Conservation (phyloP, 2,329 filamentous ascomycete genomes). For the Aspergillus costaricaensis region DNA sequence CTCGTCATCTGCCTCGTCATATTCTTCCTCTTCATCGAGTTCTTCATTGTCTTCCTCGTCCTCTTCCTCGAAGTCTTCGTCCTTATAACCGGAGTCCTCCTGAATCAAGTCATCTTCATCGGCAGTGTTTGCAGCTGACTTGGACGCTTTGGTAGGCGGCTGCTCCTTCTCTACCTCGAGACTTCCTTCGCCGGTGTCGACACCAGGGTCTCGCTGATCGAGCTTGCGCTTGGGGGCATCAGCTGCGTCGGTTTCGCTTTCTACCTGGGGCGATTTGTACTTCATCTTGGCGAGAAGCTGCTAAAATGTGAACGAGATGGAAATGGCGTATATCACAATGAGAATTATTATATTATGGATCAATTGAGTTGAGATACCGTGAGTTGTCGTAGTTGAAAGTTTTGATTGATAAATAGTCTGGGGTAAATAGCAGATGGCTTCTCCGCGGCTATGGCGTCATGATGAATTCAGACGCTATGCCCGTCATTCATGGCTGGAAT, state of each 20-base stretch:
- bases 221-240: constrained; percentile 22
- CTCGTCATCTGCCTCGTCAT: background rate
- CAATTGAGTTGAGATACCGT: background rate
- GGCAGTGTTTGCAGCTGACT: background rate
- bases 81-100: constrained; percentile 4
- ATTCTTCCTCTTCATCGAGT: constrained; percentile 5
- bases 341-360: background rate
- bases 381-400: background rate
- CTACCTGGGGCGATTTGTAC: constrained; percentile 24
- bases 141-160: constrained; percentile 20
- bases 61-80: constrained; percentile 10
- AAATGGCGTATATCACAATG: background rate
- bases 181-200: constrained; percentile 2
- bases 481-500: background rate
- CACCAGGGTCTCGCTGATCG: constrained; percentile 6
- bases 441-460: constrained; percentile 11
- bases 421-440: background rate
- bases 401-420: background rate
- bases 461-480: constrained; percentile 6
- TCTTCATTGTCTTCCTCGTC: background rate
- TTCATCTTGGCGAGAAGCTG: constrained; percentile 16
- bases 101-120: constrained; percentile 11
- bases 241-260: constrained; percentile 22
- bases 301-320: background rate
- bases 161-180: constrained; percentile 13